phyloP scores from a whole-genome alignment of 2,329 filamentous ascomycete genomes.

The Ceratocystiopsis sp. region DNA sequence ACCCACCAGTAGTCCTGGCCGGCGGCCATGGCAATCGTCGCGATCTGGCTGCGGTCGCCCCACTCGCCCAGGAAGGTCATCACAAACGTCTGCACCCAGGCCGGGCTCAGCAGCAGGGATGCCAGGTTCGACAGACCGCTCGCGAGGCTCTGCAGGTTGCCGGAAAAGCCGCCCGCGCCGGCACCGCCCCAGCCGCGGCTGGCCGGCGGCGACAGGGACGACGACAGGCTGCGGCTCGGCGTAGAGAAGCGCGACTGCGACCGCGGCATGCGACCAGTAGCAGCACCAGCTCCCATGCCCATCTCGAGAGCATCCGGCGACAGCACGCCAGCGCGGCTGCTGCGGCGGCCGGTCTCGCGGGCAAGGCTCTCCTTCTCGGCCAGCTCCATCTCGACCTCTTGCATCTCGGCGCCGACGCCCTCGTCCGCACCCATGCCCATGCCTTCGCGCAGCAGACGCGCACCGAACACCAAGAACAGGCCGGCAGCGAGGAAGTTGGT shows the following conservation, averaged over 20 bases:
- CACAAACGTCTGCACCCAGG: slow-evolving; percentile 96
- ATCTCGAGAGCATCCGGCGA: slow-evolving; percentile 68
- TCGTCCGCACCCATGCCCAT: slow-evolving; percentile 78
- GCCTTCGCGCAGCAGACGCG: slow-evolving; percentile 69
- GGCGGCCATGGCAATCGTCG: slow-evolving; percentile 96
- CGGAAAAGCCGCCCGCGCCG: slow-evolving; percentile 23
- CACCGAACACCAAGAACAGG: slow-evolving; percentile 81
- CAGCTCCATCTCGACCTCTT: slow-evolving; percentile 85
- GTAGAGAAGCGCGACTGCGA: slow-evolving; percentile 64
- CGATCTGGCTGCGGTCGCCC: slow-evolving; percentile 95
- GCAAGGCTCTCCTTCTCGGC: slow-evolving; percentile 79
- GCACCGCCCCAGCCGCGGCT: slow-evolving; percentile 25
- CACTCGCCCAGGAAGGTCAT: slow-evolving; percentile 99
- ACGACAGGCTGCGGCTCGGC: slow-evolving; percentile 62
- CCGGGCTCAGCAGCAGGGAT: slow-evolving; percentile 76
- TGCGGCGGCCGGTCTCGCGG: slow-evolving; percentile 45
- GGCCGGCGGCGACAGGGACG: slow-evolving; percentile 54
- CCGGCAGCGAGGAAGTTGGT: slow-evolving; percentile 74
- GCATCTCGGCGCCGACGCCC: slow-evolving; percentile 92
- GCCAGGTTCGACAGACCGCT: slow-evolving; percentile 70
- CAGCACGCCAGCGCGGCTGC: slow-evolving; percentile 35
- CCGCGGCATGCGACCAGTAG: slow-evolving; percentile 41
- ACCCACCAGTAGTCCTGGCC: slow-evolving; percentile 99
- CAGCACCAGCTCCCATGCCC: slow-evolving; percentile 38
- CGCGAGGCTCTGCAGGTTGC: slow-evolving; percentile 34